phyloP scores from a whole-genome alignment of 257 asterid genomes.

The Verbascum thapsus region DNA sequence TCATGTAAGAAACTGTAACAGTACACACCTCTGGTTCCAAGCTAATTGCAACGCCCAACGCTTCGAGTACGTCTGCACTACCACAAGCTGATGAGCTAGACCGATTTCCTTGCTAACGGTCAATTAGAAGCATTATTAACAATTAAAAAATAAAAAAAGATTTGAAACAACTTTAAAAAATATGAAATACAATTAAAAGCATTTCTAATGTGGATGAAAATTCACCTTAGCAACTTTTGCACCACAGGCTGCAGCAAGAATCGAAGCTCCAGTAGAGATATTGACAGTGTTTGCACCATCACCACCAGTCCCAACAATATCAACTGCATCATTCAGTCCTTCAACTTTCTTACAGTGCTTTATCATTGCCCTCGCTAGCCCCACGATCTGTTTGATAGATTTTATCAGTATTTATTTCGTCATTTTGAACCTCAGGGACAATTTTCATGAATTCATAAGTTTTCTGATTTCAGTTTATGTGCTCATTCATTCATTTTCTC shows the following conservation, averaged over 20 bases:
- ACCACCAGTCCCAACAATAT: conserved; percentile 98
- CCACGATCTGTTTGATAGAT: conserved; percentile 63
- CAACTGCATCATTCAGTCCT: conserved; percentile 77
- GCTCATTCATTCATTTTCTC: background rate
- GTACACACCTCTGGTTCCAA: conserved; percentile 84
- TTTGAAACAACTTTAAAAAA: background rate
- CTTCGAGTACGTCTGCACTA: conserved; percentile 95
- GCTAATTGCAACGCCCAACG: conserved; percentile 72
- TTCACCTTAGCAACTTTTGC: conserved; percentile 92
- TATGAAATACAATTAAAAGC: background rate
- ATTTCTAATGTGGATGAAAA: background rate
- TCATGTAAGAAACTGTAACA: conserved; percentile 2
- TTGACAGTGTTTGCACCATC: conserved; percentile 99
- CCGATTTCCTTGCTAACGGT: conserved; percentile 81
- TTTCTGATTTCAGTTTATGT: conserved; percentile 5
- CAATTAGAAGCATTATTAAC: conserved; percentile 2
- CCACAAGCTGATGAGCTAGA: conserved; percentile 99
- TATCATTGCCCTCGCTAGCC: conserved; percentile 91
- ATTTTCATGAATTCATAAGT: background rate
- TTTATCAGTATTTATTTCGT: conserved; percentile 32
- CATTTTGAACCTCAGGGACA: conserved; percentile 21
- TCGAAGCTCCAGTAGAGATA: conserved; percentile 95
- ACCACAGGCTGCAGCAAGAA: conserved; percentile 97
- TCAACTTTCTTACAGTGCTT: conserved; percentile 71
- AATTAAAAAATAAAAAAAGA: conserved; percentile 9